Base-by-base conservation (phyloP, 805 yeast species). In the Wickerhamomyces strasburgensis region DNA sequence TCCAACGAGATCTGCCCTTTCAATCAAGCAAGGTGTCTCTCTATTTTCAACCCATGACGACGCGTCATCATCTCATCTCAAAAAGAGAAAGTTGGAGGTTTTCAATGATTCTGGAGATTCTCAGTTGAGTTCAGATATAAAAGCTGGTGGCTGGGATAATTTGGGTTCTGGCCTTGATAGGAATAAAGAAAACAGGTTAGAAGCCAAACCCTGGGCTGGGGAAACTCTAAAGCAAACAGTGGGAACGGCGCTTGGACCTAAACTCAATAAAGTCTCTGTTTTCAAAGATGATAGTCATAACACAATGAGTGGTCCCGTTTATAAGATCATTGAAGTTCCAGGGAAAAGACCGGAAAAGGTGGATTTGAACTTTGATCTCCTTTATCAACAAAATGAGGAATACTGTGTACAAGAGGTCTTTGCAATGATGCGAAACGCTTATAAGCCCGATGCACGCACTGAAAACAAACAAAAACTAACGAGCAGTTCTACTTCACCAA, bases 401-500 rank as follows among this genome's bases (percentile, higher is more conserved):
- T 70, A 61, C 35, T 78, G 83, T 41, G 52, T 81, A 4, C 74
- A 70, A 30, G 96, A 89, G 51, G 56, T 87, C 3, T 58, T 84
- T 31, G 81, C 84, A 0, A 56, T 65, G 30, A 47, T 52, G 46
- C 39, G 48, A 37, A 46, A 50, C 1, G 35, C 29, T 5, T 40
- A 49, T 30, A 33, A 27, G 19, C 6, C 27, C 38, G n/a, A 21
- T 14, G 13, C 16, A 27, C 9, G 34, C 31, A 5, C 14, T 18
- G 33, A 14, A 11, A 18, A 25, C 9, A 24, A 25, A 19, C 5
- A 7, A 13, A 27, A 8, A 2, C 17, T 18, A 14, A 14, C 29
- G 6, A 21, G 27, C 13, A 29, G 15, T 1, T 25, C 31, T 5
- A 33, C 23, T 10, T 42, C 48, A 6, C 46, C 46, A 10, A 27